These are phyloP conservation scores for Phaeoacremonium minimum DNA, from an alignment of 2,329 filamentous ascomycete species.

Conservation along the genomic window DNA sequence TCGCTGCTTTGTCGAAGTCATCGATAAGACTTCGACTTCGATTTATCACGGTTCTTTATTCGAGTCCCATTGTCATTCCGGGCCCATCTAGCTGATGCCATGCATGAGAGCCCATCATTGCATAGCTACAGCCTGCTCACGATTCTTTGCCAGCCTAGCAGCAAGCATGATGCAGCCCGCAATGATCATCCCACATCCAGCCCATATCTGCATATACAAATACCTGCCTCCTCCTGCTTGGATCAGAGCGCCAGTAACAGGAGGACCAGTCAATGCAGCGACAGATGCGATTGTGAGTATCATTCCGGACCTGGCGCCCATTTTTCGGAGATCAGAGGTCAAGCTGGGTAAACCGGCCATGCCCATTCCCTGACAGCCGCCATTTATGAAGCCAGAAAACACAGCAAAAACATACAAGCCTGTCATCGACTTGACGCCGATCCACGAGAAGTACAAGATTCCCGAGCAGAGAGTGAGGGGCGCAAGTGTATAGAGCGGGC, in stretches of 20 bases:
- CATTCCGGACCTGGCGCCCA: background rate
- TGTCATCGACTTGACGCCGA: constrained; percentile 31
- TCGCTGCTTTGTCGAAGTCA: too few species aligned
- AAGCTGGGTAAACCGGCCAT: background rate
- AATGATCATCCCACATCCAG: background rate
- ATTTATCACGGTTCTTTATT: too few species aligned
- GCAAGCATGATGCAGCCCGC: background rate
- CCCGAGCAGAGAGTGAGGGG: constrained; percentile 42
- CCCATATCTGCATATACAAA: background rate
- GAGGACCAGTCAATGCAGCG: background rate
- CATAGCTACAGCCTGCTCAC: too few species aligned
- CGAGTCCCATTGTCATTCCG: too few species aligned
- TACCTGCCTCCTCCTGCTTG: background rate
- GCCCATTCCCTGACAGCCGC: background rate
- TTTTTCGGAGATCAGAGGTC: background rate
- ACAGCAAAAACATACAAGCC: background rate
- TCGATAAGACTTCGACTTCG: too few species aligned
- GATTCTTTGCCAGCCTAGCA: background rate
- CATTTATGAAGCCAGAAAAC: background rate
- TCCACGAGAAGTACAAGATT: constrained; percentile 50
- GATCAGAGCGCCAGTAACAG: background rate
- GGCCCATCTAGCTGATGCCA: too few species aligned
- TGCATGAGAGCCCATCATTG: too few species aligned
- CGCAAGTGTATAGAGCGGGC: constrained; percentile 52
- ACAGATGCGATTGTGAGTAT: background rate